Percentiles rank a stretch among this genome's conserved stretches.
These are phyloP conservation scores for Talaromyces sp. DNA, from an alignment of 2,329 filamentous ascomycete genomes.

Conservation along the genomic window DNA sequence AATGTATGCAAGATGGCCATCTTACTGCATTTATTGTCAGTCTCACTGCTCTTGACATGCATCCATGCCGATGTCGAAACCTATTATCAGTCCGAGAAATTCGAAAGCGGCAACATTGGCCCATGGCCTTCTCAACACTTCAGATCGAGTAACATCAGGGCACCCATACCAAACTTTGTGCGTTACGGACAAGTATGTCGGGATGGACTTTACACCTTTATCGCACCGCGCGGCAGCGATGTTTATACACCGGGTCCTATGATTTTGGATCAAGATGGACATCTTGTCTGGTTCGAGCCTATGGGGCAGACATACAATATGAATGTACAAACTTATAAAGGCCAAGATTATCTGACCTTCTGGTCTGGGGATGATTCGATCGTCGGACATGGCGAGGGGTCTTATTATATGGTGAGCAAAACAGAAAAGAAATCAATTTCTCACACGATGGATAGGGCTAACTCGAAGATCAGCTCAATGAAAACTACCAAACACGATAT, in stretches of 20 bases:
- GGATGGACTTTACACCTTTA: slow-evolving; percentile 11
- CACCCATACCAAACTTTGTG: slow-evolving; percentile 8
- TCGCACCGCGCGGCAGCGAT: slow-evolving; percentile 2
- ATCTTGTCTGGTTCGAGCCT: slow-evolving; percentile 13
- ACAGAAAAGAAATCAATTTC: neutral
- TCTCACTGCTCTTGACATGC: neutral
- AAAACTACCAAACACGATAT: slow-evolving; percentile 7
- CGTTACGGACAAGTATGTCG: neutral
- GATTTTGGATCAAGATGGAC: slow-evolving; percentile 15
- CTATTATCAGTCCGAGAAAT: slow-evolving; percentile 9
- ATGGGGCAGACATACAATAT: slow-evolving; percentile 4
- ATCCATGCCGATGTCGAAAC: slow-evolving; percentile 8
- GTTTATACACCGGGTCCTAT: slow-evolving; percentile 12
- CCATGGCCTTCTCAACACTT: slow-evolving; percentile 3
- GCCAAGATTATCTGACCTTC: slow-evolving; percentile 6
- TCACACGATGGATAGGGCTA: neutral
- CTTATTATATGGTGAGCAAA: slow-evolving; percentile 14
- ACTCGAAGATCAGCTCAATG: slow-evolving; percentile 3
- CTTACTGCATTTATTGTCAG: neutral
- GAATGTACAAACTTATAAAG: slow-evolving; percentile 17
- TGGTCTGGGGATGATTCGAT: slow-evolving; percentile 13
- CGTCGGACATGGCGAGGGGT: slow-evolving; percentile 11
- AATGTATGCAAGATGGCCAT: neutral
- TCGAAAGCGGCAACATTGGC: slow-evolving; percentile 5
- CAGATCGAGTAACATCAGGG: neutral